Percentiles rank a stretch among this genome's conserved stretches.
These are phyloP conservation scores for Apiospora pterosperma DNA, from an alignment of 2,329 filamentous ascomycete genomes.

Conservation along the genomic window DNA sequence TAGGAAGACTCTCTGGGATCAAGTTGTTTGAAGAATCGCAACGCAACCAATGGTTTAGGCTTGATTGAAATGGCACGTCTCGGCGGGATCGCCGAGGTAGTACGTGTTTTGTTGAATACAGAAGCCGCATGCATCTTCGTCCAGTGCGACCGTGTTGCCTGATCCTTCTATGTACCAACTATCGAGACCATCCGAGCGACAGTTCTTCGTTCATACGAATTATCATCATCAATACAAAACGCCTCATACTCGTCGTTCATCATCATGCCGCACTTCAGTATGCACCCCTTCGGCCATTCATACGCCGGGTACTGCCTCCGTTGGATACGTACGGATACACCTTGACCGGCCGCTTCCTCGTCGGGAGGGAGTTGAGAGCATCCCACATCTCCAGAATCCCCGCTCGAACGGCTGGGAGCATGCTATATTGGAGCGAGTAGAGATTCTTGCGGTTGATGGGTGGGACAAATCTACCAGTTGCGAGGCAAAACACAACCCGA, in stretches of 20 bases:
- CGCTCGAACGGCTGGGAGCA: slow-evolving; percentile 81
- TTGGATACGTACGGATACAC: slow-evolving; percentile 18
- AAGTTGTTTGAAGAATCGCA: slow-evolving; percentile 2
- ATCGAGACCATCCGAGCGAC: neutral
- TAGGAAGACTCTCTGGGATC: neutral
- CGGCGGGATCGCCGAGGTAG: neutral
- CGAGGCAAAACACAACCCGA: slow-evolving; percentile 79
- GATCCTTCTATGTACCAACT: neutral
- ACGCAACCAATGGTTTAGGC: neutral
- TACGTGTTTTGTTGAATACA: neutral
- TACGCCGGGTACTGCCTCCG: neutral
- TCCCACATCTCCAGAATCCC: slow-evolving; percentile 85
- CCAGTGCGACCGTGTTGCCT: neutral
- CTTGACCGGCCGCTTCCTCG: slow-evolving; percentile 39
- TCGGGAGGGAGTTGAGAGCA: slow-evolving; percentile 53
- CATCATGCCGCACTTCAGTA: neutral
- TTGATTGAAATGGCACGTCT: neutral
- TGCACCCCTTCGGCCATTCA: neutral
- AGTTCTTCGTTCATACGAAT: neutral
- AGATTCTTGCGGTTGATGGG: slow-evolving; percentile 92
- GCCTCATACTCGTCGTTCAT: neutral
- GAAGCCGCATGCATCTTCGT: neutral
- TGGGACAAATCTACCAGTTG: slow-evolving; percentile 89
- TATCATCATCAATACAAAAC: slow-evolving; percentile 2
- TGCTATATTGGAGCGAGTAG: slow-evolving; percentile 96